Conservation (phyloP, 1,284 basidiomycete genomes). For the Irpex sp. region DNA sequence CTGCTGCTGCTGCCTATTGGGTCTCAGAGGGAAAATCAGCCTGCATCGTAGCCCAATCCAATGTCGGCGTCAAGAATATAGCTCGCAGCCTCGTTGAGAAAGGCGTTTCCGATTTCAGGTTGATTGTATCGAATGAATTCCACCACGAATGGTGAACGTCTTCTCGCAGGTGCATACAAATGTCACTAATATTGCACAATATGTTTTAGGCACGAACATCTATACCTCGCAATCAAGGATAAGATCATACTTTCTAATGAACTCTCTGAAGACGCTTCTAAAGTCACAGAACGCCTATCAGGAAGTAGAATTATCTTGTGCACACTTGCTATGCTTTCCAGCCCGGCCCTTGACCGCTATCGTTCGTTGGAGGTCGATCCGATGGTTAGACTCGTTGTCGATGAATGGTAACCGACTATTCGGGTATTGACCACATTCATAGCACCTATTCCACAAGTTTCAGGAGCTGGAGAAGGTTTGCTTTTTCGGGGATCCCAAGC, state of each 20-base stretch:
- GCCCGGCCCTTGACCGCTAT: constrained; percentile 28
- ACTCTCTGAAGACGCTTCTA: constrained; percentile 17
- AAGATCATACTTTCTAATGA: constrained; percentile 37
- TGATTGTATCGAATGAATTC: constrained; percentile 48
- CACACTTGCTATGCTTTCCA: constrained; percentile 42
- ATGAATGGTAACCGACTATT: constrained; percentile 27
- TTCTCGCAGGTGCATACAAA: no score
- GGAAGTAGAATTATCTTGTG: constrained; percentile 35
- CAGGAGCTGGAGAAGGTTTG: constrained; percentile 32
- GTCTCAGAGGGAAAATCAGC: constrained; percentile 8
- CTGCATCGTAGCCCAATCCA: constrained; percentile 32
- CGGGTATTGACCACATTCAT: constrained; percentile 3
- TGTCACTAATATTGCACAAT: neutral
- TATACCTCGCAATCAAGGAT: constrained; percentile 33
- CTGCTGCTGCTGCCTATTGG: constrained; percentile 22
- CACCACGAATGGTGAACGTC: constrained; percentile 39
- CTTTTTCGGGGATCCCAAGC: constrained; percentile 46
- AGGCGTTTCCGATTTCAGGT: constrained; percentile 34
- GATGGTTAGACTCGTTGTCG: constrained; percentile 38
- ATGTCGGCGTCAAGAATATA: constrained; percentile 47
- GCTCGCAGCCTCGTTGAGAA: constrained; percentile 36
- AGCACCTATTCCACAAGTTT: constrained; percentile 37
- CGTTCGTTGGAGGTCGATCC: constrained; percentile 34
- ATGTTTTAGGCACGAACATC: constrained; percentile 41
- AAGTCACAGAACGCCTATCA: constrained; percentile 20